Base-by-base conservation (phyloP, 1,139 yeast species). In the Yamadazyma trypodendri region DNA sequence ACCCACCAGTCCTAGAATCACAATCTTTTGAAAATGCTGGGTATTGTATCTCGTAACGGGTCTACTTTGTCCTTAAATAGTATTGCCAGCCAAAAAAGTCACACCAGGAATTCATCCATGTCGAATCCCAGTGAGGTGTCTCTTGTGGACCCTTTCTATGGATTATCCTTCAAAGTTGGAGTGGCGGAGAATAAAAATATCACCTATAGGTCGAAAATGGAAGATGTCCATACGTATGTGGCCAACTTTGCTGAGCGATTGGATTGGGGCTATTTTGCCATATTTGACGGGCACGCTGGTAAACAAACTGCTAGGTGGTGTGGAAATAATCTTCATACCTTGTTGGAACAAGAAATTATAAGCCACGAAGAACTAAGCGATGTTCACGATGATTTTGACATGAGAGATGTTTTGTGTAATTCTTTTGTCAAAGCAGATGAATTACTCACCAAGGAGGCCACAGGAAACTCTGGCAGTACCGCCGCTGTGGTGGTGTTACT, bases 241-340 rank as follows among this genome's bases (percentile, higher is more conserved):
- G 92, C 95, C 51, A 89, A 92, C 63, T 92, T 85, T 65, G 94
- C 92, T 21, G 95, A 88, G 50, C 63, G 85, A 38, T 73, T 83
- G 15, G 97, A 90, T 58, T 86, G 96, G 84, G 98, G 97, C 3
- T 92, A 87, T 58, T 90, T 92, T 72, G 98, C 95, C 12, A 76
- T 92, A 4, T 92, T 89, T 61, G 99, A 92, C 61, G 99, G 99
- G 11, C 99, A 92, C 63, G 98, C 97, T 2, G 99, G 99, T 13
- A 79, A 82, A 44, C 88, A 81, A 48, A 84, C 95, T 8, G 96
- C 98, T 2, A 80, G 94, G 50, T 92, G 96, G 95, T 89, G 97
- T 64, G 95, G 97, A 0, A 83, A 88, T 45, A 79, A 86, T 51
- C 63, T 92, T 44, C 97, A 92, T 58, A 60, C 71, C n/a, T 56